Base-by-base conservation (phyloP, 768 basidiomycete genomes). In the Basidioascus undulatus region DNA sequence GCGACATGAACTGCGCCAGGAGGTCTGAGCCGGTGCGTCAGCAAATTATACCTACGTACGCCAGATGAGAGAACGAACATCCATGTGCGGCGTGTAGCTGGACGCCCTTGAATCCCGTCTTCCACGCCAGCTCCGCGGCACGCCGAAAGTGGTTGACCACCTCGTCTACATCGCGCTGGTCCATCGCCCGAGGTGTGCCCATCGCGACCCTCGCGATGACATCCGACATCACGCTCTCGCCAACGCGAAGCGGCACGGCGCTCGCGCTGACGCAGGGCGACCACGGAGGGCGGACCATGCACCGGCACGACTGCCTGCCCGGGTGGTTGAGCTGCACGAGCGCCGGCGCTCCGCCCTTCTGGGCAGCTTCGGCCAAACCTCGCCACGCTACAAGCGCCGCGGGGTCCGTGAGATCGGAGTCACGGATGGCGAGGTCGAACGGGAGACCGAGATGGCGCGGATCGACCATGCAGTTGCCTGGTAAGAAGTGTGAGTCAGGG, bases 51-150 rank as follows among this genome's bases (percentile, higher is more conserved):
- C 23, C 21, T 11, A 26, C 18, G 23, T 19, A 16, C n/a, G n/a
- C n/a, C n/a, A n/a, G n/a, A n/a, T n/a, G n/a, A n/a, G 16, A 16
- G 25, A 5, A 68, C 77, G 57, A 41, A 81, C 77, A 86, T 28
- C 83, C 83, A 56, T 87, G 83, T 1, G 74, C 74, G 20, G 65
- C 75, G 28, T 92, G 87, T 9, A 94, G 46, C 51, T 92, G 70
- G 4, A 89, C 60, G 0, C 87, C 86, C 46, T 89, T 80, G 54
- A 84, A 87, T 0, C 80, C 81, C 31, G 74, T 60, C 40, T 66
- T 54, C 15, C 63, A 55, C 8, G 80, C 81, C 25, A 78, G 49
- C 32, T 57, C 51, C 0, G 83, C 79, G 5, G 74, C 79, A 31
- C 60, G 58, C 3, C 76, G 65, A 50, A 89, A 94, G 7, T 57